phyloP scores from a whole-genome alignment of 257 asterid genomes.

The Solanum etuberosum region DNA sequence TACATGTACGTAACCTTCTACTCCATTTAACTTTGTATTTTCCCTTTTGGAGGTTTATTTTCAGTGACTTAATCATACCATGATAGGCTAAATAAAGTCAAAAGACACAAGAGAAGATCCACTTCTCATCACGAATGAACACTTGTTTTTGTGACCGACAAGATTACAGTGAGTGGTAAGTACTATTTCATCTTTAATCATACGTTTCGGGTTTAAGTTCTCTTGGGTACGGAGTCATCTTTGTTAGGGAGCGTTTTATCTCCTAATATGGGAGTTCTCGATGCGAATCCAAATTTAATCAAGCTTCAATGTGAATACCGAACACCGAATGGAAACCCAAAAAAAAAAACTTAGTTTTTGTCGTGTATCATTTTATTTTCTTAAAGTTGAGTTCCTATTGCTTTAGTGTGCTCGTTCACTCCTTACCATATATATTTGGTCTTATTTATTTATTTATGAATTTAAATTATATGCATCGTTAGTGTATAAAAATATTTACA shows the following conservation, averaged over 20 bases:
- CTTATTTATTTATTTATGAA: background rate
- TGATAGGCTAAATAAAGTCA: background rate
- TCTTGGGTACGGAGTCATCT: accelerated
- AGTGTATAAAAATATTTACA: no score
- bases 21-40: background rate
- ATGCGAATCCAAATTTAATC: no score
- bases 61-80: background rate
- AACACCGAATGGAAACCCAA: no score
- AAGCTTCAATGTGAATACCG: no score
- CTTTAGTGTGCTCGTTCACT: background rate
- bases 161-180: no score
- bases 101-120: background rate
- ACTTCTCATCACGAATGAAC: background rate
- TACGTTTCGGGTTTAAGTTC: no score
- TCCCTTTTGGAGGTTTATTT: background rate
- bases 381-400: background rate
- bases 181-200: no score
- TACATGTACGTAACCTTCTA: background rate
- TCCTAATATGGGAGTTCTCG: no score
- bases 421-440: background rate
- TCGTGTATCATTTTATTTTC: background rate
- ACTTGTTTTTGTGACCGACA: background rate
- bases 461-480: no score
- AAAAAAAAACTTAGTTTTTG: no score
- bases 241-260: no score